These are phyloP conservation scores for Manihot esculenta DNA, from an alignment of 441 rosid genomes.

Conservation along the genomic window DNA sequence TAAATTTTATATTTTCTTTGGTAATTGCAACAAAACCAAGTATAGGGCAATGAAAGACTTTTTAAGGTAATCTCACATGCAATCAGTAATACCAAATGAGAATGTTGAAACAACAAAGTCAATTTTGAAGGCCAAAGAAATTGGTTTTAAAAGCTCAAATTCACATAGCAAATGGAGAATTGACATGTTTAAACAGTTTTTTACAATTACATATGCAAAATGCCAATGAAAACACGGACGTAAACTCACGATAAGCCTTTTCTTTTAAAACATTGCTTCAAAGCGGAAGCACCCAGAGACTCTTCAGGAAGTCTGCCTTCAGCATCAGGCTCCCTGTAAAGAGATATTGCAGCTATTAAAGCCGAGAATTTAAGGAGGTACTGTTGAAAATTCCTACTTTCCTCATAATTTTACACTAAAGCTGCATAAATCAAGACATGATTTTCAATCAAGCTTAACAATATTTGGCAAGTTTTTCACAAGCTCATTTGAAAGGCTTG, in stretches of 20 bases:
- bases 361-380: neutral
- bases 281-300: conserved; percentile 57
- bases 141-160: neutral
- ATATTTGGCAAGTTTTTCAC: neutral
- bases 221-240: neutral
- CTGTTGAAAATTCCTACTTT: neutral
- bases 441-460: neutral
- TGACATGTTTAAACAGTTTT: neutral
- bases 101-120: neutral
- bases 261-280: conserved; percentile 69
- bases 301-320: conserved; percentile 84
- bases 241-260: conserved; percentile 89
- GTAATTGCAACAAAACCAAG: neutral
- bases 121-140: neutral
- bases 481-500: neutral
- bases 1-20: neutral
- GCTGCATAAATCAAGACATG: neutral
- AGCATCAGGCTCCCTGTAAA: conserved; percentile 70
- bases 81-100: too few species aligned
- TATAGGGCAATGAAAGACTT: neutral
- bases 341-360: conserved; percentile 2
- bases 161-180: neutral
- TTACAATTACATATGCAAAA: neutral
- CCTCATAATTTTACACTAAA: neutral
- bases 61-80: neutral